Evolutionary conservation across 441 rosid species (phyloP).

Genomic region (Erodium texanum): DNA sequence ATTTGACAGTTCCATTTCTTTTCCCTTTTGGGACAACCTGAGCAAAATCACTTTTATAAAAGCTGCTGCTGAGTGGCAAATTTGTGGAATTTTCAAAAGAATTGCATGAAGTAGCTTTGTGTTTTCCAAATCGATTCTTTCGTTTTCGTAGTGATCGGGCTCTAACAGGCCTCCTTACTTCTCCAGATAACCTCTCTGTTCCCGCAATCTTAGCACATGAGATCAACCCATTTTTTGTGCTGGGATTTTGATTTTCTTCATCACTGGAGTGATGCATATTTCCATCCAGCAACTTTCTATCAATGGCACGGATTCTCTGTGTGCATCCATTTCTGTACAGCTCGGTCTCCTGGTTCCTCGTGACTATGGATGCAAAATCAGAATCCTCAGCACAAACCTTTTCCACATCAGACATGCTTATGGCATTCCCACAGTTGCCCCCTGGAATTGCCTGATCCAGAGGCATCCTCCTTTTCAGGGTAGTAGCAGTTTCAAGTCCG

Average conservation of each 20-base stretch:
- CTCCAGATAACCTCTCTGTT: neutral
- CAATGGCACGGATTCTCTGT: slow-evolving; percentile 54
- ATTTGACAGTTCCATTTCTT: neutral
- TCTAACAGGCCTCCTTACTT: neutral
- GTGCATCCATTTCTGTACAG: slow-evolving; percentile 46
- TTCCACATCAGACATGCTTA: slow-evolving; percentile 28
- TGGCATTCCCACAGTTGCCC: slow-evolving; percentile 27
- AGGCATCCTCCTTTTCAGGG: slow-evolving; percentile 28
- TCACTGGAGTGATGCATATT: slow-evolving; percentile 27
- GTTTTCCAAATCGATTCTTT: neutral
- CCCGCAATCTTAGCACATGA: neutral
- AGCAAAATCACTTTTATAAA: neutral
- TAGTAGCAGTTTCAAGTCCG: slow-evolving; percentile 22
- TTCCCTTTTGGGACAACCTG: neutral
- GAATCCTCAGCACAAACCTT: slow-evolving; percentile 35
- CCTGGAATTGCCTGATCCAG: slow-evolving; percentile 19
- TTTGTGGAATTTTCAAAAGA: neutral
- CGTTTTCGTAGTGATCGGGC: neutral
- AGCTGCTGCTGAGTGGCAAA: neutral
- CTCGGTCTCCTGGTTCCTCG: slow-evolving; percentile 58
- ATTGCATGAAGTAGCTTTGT: neutral
- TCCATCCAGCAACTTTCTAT: slow-evolving; percentile 35
- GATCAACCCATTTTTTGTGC: neutral
- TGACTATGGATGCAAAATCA: slow-evolving; percentile 58
- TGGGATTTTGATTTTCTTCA: neutral